Percentiles rank a stretch among this genome's conserved stretches.
Conservation (phyloP, 1,139 yeast species). For the Diutina mesorugosa region DNA sequence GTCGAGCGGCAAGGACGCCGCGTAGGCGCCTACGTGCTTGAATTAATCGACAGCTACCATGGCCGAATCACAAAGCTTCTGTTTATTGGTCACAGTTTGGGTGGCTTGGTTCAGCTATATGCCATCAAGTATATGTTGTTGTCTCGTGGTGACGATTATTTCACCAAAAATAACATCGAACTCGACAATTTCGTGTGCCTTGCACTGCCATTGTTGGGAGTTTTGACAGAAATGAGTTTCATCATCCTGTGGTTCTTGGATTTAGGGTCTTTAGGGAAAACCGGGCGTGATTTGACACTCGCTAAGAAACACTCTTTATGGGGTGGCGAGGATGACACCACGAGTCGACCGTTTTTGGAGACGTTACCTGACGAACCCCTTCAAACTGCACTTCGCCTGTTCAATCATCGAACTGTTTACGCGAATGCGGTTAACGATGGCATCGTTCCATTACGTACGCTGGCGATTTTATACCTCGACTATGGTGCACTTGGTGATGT, state of each 20-base stretch:
- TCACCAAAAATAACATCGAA: slow-evolving; percentile 7
- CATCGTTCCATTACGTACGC: slow-evolving; percentile 15
- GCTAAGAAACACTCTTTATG: slow-evolving; percentile 7
- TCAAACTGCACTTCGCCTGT: slow-evolving; percentile 9
- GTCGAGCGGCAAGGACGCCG: slow-evolving; percentile 11
- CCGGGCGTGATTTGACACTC: slow-evolving; percentile 16
- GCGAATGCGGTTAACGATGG: slow-evolving; percentile 18
- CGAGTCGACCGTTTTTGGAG: slow-evolving; percentile 11
- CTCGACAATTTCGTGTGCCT: slow-evolving; percentile 13
- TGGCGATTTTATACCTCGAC: slow-evolving; percentile 13
- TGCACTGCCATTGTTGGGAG: slow-evolving; percentile 16
- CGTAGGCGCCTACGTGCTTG: slow-evolving; percentile 9
- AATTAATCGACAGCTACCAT: slow-evolving; percentile 7
- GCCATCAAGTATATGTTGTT: slow-evolving; percentile 13
- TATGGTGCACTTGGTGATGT: slow-evolving; percentile 11
- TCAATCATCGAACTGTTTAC: slow-evolving; percentile 12
- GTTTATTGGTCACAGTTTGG: slow-evolving; percentile 15
- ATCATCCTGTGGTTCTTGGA: slow-evolving; percentile 14
- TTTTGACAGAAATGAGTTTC: slow-evolving; percentile 14
- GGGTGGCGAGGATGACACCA: neutral
- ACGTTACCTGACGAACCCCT: slow-evolving; percentile 14
- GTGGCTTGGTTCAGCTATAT: slow-evolving; percentile 14
- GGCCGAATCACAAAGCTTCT: slow-evolving; percentile 9
- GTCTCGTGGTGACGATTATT: slow-evolving; percentile 10
- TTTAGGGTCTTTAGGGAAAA: slow-evolving; percentile 15